Evolutionary conservation across 495 filamentous ascomycete genomes (phyloP).

Genomic region (Pyronema domesticum): DNA sequence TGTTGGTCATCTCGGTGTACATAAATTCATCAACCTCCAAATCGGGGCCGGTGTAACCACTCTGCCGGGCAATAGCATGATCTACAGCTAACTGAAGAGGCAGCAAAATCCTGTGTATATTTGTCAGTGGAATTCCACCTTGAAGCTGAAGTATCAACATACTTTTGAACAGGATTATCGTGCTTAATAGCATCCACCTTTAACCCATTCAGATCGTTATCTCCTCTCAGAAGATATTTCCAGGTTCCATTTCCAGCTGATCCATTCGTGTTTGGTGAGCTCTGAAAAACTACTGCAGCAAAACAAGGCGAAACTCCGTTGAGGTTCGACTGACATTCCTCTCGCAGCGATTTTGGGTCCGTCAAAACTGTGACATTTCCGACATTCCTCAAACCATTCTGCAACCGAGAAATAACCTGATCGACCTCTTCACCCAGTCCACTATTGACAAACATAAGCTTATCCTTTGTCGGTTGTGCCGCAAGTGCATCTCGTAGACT

Average conservation of each 20-base stretch:
- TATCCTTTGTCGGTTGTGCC: constrained; percentile 33
- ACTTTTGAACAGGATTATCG: constrained; percentile 53
- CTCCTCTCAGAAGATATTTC: constrained; percentile 70
- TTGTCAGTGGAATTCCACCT: neutral
- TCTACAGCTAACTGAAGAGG: constrained; percentile 67
- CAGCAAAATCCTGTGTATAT: constrained; percentile 29
- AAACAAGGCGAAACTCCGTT: constrained; percentile 56
- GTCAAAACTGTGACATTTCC: constrained; percentile 35
- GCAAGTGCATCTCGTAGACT: constrained; percentile 41
- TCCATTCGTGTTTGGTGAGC: constrained; percentile 31
- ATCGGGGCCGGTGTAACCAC: constrained; percentile 1
- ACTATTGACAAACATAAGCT: constrained; percentile 64
- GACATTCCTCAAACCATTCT: constrained; percentile 37
- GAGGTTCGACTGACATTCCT: constrained; percentile 46
- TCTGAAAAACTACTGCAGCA: constrained; percentile 52
- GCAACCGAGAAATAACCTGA: constrained; percentile 45
- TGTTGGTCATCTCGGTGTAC: constrained; percentile 47
- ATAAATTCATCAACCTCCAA: constrained; percentile 45
- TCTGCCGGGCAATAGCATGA: constrained; percentile 40
- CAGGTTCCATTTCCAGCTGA: constrained; percentile 35
- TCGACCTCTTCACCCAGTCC: constrained; percentile 58
- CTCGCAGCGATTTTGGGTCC: constrained; percentile 35
- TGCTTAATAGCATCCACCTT: constrained; percentile 40
- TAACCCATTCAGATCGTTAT: constrained; percentile 38
- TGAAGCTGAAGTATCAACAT: constrained; percentile 16